Evolutionary conservation across 495 filamentous ascomycete species (phyloP), one percentile per base, ranked within the genome.

Genomic region (Pyronema omphalodes): DNA sequence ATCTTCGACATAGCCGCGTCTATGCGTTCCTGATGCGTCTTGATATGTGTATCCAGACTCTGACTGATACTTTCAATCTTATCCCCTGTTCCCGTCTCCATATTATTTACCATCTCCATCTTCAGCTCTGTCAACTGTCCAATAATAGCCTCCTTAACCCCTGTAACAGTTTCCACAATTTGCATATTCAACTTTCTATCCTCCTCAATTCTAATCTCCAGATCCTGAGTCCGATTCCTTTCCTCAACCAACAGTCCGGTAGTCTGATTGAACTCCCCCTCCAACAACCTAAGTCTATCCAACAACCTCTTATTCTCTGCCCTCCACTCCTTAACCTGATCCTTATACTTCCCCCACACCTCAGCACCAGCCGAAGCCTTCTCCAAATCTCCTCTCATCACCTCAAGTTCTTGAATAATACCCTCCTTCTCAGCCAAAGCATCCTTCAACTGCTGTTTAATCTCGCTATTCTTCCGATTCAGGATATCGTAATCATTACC

Each of bases 401-500:
- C 56, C 44, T 63, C 49, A 3, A 55, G 23, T 7, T 36, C 50
- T 15, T 18, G 50, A 3, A 41, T 11, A 9, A 62, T 34, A 14
- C 44, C 46, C 36, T 47, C 44, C n/a, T 51, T 63, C 37, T 63
- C 61, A 15, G 39, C 35, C 1, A 39, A 51, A 35, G 53, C 29
- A 44, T 62, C 60, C 12, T 53, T 52, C 2, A 63, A n/a, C 23
- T 34, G 47, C n/a, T 41, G 44, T 3, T 54, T 59, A 15, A 62
- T 17, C 34, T 59, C 52, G 29, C 41, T 40, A 34, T 59, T 59
- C 35, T 61, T 58, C 18, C 52, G 52, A n/a, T 58, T 54, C 34
- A 63, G 39, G 48, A 58, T 50, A 37, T 63, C 59, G 47, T 63
- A 62, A 44, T 63, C 61, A 7, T 57, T 53, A 2, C 61, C 61